Percentiles rank a stretch among this genome's conserved stretches.
Conservation (phyloP, 2,329 filamentous ascomycete genomes). For the Zasmidium citrigriseum region DNA sequence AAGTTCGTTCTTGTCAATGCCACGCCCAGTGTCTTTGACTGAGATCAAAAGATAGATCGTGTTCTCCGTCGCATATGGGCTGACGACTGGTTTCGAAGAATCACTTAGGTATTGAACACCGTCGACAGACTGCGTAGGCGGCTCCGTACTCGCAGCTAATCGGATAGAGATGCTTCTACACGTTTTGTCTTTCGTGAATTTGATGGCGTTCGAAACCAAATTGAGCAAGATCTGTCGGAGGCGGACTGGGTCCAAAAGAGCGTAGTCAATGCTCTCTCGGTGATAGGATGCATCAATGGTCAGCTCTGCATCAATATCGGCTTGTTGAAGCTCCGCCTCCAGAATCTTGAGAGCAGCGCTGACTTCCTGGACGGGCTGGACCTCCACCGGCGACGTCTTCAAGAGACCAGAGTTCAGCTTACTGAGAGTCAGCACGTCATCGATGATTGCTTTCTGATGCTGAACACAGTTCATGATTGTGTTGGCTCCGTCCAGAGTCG, state of each 20-base stretch:
- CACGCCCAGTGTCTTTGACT: constrained; percentile 72
- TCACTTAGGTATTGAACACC: constrained; percentile 1
- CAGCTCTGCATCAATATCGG: constrained; percentile 38
- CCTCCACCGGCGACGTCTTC: constrained; percentile 38
- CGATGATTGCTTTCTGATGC: constrained; percentile 43
- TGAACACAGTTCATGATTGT: constrained; percentile 30
- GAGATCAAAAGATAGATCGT: constrained; percentile 65
- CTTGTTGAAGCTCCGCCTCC: constrained; percentile 38
- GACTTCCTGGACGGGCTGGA: constrained; percentile 36
- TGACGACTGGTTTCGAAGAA: background rate
- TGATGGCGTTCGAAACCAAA: constrained; percentile 29
- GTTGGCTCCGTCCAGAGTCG: constrained; percentile 26
- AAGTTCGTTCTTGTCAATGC: constrained; percentile 66
- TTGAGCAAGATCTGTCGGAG: constrained; percentile 30
- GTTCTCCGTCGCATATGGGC: background rate
- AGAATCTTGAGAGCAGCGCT: constrained; percentile 40
- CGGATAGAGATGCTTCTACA: constrained; percentile 37
- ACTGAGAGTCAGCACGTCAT: constrained; percentile 48
- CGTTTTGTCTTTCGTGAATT: constrained; percentile 29
- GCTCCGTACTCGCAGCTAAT: constrained; percentile 10
- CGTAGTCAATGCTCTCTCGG: constrained; percentile 14
- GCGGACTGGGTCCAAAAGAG: constrained; percentile 23
- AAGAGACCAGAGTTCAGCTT: constrained; percentile 36
- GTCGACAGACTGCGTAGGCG: constrained; percentile 6
- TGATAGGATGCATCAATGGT: constrained; percentile 32